phyloP scores from a whole-genome alignment of 257 asterid genomes.

The Solanum dulcamara region DNA sequence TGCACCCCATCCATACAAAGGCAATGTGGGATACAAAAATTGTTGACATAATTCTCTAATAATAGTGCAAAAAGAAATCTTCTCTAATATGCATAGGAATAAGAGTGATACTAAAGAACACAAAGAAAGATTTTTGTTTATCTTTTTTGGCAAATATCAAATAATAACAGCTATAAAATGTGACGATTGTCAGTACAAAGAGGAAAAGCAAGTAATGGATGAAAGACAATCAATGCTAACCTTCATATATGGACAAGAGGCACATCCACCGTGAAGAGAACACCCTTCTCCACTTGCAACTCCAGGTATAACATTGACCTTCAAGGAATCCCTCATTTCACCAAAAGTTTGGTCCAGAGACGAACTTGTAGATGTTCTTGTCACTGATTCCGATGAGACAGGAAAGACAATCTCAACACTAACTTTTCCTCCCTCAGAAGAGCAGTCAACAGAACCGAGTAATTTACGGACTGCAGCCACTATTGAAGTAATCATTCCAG shows the following conservation, averaged over 20 bases:
- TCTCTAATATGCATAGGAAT: neutral
- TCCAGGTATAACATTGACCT: slow-evolving; percentile 64
- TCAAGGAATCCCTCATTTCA: slow-evolving; percentile 23
- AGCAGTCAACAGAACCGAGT: slow-evolving; percentile 30
- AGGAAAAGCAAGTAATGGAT: neutral
- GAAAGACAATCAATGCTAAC: slow-evolving; percentile 21
- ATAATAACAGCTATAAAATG: neutral
- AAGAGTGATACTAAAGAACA: neutral
- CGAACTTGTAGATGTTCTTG: slow-evolving; percentile 33
- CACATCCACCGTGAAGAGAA: slow-evolving; percentile 99
- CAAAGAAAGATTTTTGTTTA: neutral
- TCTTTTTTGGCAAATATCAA: neutral
- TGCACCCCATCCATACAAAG: neutral
- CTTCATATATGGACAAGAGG: slow-evolving; percentile 99
- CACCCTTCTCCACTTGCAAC: slow-evolving; percentile 96
- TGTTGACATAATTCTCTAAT: neutral
- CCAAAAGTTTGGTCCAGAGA: slow-evolving; percentile 14
- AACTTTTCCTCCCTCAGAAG: slow-evolving; percentile 35
- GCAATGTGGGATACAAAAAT: neutral
- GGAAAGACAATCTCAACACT: slow-evolving; percentile 89
- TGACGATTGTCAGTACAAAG: neutral
- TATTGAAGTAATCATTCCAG: slow-evolving; percentile 95
- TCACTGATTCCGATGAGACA: slow-evolving; percentile 79
- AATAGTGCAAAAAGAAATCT: neutral
- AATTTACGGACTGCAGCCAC: slow-evolving; percentile 63